Evolutionary conservation across 2,329 filamentous ascomycete species (phyloP), one percentile per base, ranked within the genome.

Genomic region (Zymoseptoria pseudotritici): DNA sequence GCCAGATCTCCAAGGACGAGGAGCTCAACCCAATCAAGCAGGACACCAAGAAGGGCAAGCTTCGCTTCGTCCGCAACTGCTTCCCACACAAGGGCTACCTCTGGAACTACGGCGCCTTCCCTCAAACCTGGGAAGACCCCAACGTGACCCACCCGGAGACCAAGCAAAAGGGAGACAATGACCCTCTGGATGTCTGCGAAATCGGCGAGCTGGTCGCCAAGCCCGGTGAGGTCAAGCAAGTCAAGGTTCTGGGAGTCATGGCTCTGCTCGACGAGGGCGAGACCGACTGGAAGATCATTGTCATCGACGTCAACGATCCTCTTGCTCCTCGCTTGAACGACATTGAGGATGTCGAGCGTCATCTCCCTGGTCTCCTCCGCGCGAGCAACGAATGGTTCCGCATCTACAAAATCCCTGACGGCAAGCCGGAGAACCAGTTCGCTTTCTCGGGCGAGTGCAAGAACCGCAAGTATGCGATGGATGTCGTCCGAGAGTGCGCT

Each of bases 361-460:
- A 97, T 82, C 87, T 99, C 61, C 94, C 94, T 63, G 94, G 94
- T 71, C 90, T 99, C 62, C 85, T 99, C 77, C 89, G 94, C 70
- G 94, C 94, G 75, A 97, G 93, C 76, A 99, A 99, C 76, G 94
- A 99, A 84, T 99, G 94, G 94, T 99, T 99, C 91, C 91, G 94
- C 79, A 99, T 99, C 86, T 99, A 99, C 89, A 99, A 99, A 86
- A 99, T 99, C 80, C 94, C 94, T 75, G 94, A 99, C 76, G 94
- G 94, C 84, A 99, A 99, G 91, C 92, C 93, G 72, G 94, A 99
- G 89, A 99, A 99, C 87, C 94, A 97, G 83, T 99, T 99, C 75
- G 94, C 94, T 73, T 99, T 99, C 84, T 97, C 92, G 62, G 94
- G 94, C 82, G 94, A 99, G 84, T 97, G 93, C 90, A 99, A 99